phyloP scores from a whole-genome alignment of 1,284 basidiomycete genomes.

The Mycena sp. region DNA sequence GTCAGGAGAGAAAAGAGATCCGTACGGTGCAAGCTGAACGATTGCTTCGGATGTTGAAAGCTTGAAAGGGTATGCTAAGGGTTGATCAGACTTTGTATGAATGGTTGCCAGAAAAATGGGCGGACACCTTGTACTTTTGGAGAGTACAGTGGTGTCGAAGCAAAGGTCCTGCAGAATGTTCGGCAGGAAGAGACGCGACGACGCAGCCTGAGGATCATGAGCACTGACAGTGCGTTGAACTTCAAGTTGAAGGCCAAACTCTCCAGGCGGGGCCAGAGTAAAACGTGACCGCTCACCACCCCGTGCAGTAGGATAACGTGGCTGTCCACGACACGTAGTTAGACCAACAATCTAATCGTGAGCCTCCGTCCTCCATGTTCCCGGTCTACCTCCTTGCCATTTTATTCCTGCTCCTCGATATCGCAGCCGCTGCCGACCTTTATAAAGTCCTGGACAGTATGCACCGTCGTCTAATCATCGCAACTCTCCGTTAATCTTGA shows the following conservation, averaged over 20 bases:
- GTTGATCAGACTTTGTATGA: conserved; percentile 1
- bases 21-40: not conserved
- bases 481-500: too few species aligned
- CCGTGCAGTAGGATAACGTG: too few species aligned
- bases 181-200: not conserved
- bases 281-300: too few species aligned
- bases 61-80: conserved; percentile 21
- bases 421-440: conserved; percentile 65
- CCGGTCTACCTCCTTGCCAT: conserved; percentile 41
- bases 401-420: conserved; percentile 49
- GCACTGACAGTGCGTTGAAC: not conserved
- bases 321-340: not conserved
- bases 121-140: conserved; percentile 23
- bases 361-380: conserved; percentile 1
- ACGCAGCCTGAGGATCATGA: not conserved
- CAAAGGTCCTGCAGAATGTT: not conserved
- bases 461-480: too few species aligned
- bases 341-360: not conserved
- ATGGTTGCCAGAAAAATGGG: not conserved
- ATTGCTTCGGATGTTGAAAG: conserved; percentile 14
- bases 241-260: too few species aligned
- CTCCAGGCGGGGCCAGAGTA: too few species aligned
- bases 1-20: not conserved
- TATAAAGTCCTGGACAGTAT: conserved; percentile 79
- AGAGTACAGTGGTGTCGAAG: conserved; percentile 22